Base-by-base conservation (phyloP, 2,329 filamentous ascomycete genomes). In the Epichloe gansuensis region DNA sequence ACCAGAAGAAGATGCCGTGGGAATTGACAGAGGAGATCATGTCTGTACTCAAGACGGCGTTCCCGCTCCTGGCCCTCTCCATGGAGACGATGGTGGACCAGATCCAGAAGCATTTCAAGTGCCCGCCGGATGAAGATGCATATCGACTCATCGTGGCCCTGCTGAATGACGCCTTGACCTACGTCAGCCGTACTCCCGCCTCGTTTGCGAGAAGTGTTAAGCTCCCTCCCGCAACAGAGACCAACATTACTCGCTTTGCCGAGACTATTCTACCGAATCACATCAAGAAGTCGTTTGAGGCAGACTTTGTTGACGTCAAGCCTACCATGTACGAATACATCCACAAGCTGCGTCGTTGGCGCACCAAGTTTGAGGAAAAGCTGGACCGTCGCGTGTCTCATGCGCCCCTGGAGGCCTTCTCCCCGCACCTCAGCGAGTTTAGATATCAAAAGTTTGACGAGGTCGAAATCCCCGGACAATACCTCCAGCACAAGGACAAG, bases 51-150 rank as follows among this genome's bases (percentile, higher is more conserved):
- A 97, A 98, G 75, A 97, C 93, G 6, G 90, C 91, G 0, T 98
- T 97, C 74, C 93, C 93, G 25, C 77, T 99, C 17, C 78, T 99
- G 60, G 93, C 94, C 9, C 74, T 97, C 43, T 96, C 91, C 0
- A 97, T 99, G 93, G 93, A 99, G 71, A 95, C 91, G 0, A 98
- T 97, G 89, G 90, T 97, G 34, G 93, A 98, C 64, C 91, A 97
- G 69, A 95, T 98, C 54, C 87, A 93, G 67, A 97, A 97, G 74
- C 86, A 97, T 69, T 98, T 98, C 79, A 98, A 98, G 71, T 97
- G 93, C 62, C 91, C 91, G 13, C 91, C 91, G 0, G 93, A 99
- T 61, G 93, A 99, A 66, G 93, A 99, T 71, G 94, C 93, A 2
- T 97, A 97, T 68, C 81, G 93, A 48, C 76, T 99, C 15, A 98